Conservation (phyloP, 2,329 filamentous ascomycete genomes). For the Chaetomiaceae sp. region DNA sequence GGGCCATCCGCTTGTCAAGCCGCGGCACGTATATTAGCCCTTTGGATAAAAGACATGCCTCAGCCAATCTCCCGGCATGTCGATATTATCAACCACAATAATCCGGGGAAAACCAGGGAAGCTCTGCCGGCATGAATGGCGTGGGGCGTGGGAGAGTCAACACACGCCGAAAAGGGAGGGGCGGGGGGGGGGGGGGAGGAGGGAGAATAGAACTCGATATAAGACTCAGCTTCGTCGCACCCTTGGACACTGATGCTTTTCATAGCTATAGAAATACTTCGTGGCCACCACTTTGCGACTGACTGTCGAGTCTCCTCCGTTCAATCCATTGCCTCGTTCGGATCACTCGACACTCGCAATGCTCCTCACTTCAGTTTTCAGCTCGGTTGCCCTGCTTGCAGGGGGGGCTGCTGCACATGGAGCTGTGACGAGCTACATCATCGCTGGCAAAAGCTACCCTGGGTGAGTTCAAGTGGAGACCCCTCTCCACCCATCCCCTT, state of each 20-base stretch:
- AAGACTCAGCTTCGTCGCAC: background rate
- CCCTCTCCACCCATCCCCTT: too few relatives aligned
- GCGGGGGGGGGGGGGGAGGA: too few relatives aligned
- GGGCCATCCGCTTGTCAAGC: too few relatives aligned
- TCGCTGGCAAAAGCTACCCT: conserved; percentile 28
- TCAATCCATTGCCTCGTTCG: too few relatives aligned
- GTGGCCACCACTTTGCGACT: background rate
- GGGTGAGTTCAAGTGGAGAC: conserved; percentile 15
- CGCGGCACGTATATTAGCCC: too few relatives aligned
- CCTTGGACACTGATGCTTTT: background rate
- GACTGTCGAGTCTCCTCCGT: too few relatives aligned
- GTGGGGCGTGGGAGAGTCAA: background rate
- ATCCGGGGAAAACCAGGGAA: background rate
- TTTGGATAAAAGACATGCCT: background rate
- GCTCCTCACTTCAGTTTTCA: conserved; percentile 24
- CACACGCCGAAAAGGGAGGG: too few relatives aligned
- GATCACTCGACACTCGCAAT: background rate
- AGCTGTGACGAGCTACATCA: conserved; percentile 31
- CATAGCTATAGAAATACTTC: too few relatives aligned
- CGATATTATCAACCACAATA: background rate
- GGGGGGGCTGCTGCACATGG: conserved; percentile 33
- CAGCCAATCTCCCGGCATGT: background rate
- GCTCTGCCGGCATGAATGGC: background rate
- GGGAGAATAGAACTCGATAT: background rate
- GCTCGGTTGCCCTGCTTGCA: conserved; percentile 27